These are phyloP conservation scores for Fusarium acutatum DNA, from an alignment of 2,329 filamentous ascomycete genomes.

Conservation along the genomic window DNA sequence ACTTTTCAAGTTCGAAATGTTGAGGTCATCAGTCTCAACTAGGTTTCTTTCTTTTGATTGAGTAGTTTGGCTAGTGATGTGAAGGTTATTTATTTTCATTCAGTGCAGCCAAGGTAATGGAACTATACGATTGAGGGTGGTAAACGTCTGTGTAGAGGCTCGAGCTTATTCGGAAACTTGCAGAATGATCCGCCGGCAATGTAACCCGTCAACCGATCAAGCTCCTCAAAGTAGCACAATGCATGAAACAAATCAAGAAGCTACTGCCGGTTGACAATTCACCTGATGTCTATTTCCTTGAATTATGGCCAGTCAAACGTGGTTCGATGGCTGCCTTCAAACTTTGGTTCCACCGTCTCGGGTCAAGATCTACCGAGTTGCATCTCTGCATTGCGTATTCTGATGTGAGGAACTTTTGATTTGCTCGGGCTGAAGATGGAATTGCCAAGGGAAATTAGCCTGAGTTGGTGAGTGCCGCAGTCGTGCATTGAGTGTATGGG, in stretches of 20 bases:
- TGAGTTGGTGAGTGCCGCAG: conserved; percentile 14
- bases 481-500: conserved; percentile 10
- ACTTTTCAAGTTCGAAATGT: conserved; percentile 27
- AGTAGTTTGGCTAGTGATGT: neutral
- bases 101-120: neutral
- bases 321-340: neutral
- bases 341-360: conserved; percentile 13
- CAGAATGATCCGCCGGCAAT: conserved; percentile 14
- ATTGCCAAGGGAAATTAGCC: conserved; percentile 10
- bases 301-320: neutral
- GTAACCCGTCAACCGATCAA: conserved; percentile 8
- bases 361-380: conserved; percentile 16
- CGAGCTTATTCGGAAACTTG: neutral
- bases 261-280: neutral
- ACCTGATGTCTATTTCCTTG: neutral
- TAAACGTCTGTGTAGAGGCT: neutral
- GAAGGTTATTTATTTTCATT: neutral
- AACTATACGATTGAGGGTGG: neutral
- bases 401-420: neutral
- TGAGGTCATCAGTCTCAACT: conserved; percentile 28
- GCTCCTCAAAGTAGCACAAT: neutral
- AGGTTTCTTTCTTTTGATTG: neutral
- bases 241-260: neutral
- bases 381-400: neutral
- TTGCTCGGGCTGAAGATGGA: neutral